Percentiles rank a stretch among this genome's conserved stretches.
phyloP scores from a whole-genome alignment of 2,329 filamentous ascomycete genomes.

The Tolypocladium amazonense region DNA sequence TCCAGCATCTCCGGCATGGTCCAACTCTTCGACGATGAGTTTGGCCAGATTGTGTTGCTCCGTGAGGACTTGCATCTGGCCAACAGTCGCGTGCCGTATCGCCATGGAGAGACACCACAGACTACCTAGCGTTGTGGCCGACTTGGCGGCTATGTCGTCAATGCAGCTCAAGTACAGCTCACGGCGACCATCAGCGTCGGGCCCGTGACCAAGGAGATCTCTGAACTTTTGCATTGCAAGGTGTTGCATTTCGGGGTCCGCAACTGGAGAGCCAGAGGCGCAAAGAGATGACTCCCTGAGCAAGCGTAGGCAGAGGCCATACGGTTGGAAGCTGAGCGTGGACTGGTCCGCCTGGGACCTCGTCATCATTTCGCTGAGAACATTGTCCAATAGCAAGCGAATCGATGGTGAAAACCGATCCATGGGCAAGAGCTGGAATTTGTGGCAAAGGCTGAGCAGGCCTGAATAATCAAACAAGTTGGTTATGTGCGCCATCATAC shows the following conservation, averaged over 20 bases:
- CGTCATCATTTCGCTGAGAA: constrained; percentile 39
- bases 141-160: constrained; percentile 53
- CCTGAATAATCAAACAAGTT: constrained; percentile 36
- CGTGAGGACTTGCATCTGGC: constrained; percentile 47
- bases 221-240: constrained; percentile 53
- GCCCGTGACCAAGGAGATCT: constrained; percentile 46
- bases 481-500: constrained; percentile 44
- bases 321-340: constrained; percentile 29
- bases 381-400: constrained; percentile 47
- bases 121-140: constrained; percentile 58
- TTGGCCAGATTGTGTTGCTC: constrained; percentile 50
- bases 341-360: constrained; percentile 29
- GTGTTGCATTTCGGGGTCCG: constrained; percentile 50
- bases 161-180: constrained; percentile 58
- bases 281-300: constrained; percentile 60
- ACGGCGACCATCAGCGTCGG: constrained; percentile 42
- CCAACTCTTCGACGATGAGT: constrained; percentile 55
- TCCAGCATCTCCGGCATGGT: constrained; percentile 33
- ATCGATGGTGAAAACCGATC: constrained; percentile 51
- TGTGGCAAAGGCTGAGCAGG: constrained; percentile 58
- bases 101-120: constrained; percentile 51
- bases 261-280: constrained; percentile 40
- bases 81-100: constrained; percentile 31
- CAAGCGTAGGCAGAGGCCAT: constrained; percentile 50
- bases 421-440: constrained; percentile 55